phyloP scores from a whole-genome alignment of 208 protist species.

The Leishmania turanica region DNA sequence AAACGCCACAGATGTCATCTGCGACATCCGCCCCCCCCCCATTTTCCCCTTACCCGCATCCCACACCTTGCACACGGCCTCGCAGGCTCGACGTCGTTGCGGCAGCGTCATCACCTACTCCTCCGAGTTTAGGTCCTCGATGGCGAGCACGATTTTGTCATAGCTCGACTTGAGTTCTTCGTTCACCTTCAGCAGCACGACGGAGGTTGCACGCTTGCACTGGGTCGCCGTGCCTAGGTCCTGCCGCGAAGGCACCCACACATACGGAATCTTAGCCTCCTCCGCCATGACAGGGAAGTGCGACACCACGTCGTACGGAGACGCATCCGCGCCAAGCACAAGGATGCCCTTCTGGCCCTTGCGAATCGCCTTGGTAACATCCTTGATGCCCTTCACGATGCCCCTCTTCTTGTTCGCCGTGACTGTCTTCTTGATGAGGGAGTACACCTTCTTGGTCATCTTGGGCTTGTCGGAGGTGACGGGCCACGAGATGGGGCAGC shows the following conservation, averaged over 20 bases:
- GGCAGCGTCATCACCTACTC: slow-evolving; percentile 36
- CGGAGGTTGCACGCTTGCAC: slow-evolving; percentile 93
- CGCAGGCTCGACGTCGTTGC: not conserved
- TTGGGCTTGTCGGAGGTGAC: slow-evolving; percentile 92
- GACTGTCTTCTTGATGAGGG: slow-evolving; percentile 92
- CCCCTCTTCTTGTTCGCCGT: slow-evolving; percentile 91
- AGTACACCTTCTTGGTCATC: slow-evolving; percentile 96
- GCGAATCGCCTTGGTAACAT: slow-evolving; percentile 93
- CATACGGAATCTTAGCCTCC: slow-evolving; percentile 93
- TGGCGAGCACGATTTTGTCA: slow-evolving; percentile 88
- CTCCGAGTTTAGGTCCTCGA: slow-evolving; percentile 83
- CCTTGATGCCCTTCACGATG: slow-evolving; percentile 94
- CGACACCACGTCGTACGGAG: slow-evolving; percentile 94
- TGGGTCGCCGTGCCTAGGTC: slow-evolving; percentile 93
- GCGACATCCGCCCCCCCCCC: no score
- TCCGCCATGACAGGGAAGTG: slow-evolving; percentile 94
- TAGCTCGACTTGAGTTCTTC: slow-evolving; percentile 84
- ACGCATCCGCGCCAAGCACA: slow-evolving; percentile 91
- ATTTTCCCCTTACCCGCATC: not conserved
- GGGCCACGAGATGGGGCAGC: slow-evolving; percentile 92
- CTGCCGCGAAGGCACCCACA: slow-evolving; percentile 93
- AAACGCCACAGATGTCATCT: not conserved
- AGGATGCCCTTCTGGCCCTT: slow-evolving; percentile 93
- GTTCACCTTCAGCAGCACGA: slow-evolving; percentile 90
- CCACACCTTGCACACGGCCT: not conserved